Conservation (phyloP, 441 rosid species). For the Adansonia grandidieri region DNA sequence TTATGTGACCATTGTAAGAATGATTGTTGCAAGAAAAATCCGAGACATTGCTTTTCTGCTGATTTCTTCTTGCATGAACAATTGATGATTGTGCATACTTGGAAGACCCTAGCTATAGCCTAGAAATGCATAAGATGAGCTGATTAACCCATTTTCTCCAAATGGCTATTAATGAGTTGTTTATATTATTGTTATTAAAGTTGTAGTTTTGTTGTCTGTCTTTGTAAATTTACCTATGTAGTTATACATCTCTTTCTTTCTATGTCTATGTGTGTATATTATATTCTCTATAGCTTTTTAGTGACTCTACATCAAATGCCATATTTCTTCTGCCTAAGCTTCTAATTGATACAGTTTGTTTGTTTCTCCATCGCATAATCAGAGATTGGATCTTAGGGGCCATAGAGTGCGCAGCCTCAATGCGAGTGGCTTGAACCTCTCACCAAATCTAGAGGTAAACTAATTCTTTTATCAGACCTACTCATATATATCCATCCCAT, state of each 20-base stretch:
- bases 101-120: slow-evolving; percentile 6
- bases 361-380: slow-evolving; percentile 33
- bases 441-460: slow-evolving; percentile 85
- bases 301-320: slow-evolving; percentile 6
- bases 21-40: neutral
- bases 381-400: slow-evolving; percentile 99
- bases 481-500: slow-evolving; percentile 18
- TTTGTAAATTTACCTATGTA: slow-evolving; percentile 2
- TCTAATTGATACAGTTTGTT: neutral
- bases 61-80: slow-evolving; percentile 19
- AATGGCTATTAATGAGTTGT: neutral
- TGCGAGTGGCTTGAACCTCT: slow-evolving; percentile 79
- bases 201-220: neutral
- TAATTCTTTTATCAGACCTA: slow-evolving; percentile 21
- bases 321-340: slow-evolving; percentile 20
- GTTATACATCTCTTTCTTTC: neutral
- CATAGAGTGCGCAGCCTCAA: slow-evolving; percentile 86
- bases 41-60: neutral
- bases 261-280: neutral
- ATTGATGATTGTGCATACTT: neutral
- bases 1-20: slow-evolving; percentile 10
- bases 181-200: neutral
- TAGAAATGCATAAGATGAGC: slow-evolving; percentile 7
- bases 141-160: neutral
- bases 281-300: neutral